Conservation (phyloP, 192 early-diverging fungal species). For the Pilaira anomala region DNA sequence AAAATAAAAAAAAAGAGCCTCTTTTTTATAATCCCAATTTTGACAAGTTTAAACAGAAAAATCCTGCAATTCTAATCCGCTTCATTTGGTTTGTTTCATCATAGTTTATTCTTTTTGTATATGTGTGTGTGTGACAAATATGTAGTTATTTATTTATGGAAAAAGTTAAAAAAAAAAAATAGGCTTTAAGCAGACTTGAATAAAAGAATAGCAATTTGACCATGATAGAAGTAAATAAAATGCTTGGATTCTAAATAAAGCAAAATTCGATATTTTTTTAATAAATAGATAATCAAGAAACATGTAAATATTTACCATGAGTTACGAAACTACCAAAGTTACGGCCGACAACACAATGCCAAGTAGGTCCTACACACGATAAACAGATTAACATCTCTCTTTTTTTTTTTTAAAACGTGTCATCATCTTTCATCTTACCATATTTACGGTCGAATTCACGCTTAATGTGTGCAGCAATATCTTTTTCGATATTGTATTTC, state of each 20-base stretch:
- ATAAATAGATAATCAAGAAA: not conserved
- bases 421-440: slow-evolving; percentile 36
- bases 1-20: not conserved
- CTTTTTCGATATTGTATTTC: slow-evolving; percentile 96
- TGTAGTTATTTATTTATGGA: not conserved
- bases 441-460: slow-evolving; percentile 98
- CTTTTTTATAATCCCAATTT: slow-evolving; percentile 3
- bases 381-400: not conserved
- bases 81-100: not conserved
- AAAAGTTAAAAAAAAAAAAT: not conserved
- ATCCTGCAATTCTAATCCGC: slow-evolving; percentile 7
- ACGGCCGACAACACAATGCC: slow-evolving; percentile 98
- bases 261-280: not conserved
- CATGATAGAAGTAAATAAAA: slow-evolving; percentile 98
- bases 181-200: slow-evolving; percentile 88
- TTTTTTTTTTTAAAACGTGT: not conserved
- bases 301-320: slow-evolving; percentile 85
- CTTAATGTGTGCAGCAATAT: slow-evolving; percentile 97
- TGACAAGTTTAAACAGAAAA: not conserved
- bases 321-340: slow-evolving; percentile 99
- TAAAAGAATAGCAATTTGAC: slow-evolving; percentile 88
- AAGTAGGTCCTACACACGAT: slow-evolving; percentile 68
- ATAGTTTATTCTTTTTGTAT: not conserved
- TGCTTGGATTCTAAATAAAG: slow-evolving; percentile 67
- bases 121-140: too few species aligned